Conservation (phyloP, 2,329 filamentous ascomycete species). For the Talaromyces sp. region DNA sequence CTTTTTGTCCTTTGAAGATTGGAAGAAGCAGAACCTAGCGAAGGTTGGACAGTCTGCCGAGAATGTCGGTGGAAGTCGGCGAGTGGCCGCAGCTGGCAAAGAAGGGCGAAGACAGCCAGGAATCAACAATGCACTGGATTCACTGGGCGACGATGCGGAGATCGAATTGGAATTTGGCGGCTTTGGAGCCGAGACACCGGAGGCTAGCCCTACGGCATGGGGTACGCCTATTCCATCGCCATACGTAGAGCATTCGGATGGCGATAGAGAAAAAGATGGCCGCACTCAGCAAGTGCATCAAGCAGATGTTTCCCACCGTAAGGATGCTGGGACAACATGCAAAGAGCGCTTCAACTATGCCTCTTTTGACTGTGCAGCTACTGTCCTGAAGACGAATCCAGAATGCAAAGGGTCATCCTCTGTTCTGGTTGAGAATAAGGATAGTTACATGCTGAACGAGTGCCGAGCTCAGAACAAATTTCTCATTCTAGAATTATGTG, state of each 20-base stretch:
- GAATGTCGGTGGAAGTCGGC: constrained; percentile 63
- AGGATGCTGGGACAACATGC: constrained; percentile 94
- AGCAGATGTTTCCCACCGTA: constrained; percentile 68
- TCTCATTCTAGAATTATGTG: constrained; percentile 89
- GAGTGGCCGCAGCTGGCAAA: constrained; percentile 51
- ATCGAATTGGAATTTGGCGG: constrained; percentile 74
- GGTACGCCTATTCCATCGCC: constrained; percentile 31
- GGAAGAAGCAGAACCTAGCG: constrained; percentile 91
- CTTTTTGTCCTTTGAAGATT: constrained; percentile 97
- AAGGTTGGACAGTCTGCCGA: constrained; percentile 79
- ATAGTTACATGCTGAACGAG: constrained; percentile 96
- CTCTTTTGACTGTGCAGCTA: constrained; percentile 95
- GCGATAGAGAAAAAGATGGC: constrained; percentile 25
- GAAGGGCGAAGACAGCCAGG: constrained; percentile 54
- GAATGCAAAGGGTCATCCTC: constrained; percentile 86
- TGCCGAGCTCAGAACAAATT: constrained; percentile 88
- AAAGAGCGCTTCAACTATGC: constrained; percentile 98
- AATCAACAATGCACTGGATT: constrained; percentile 71
- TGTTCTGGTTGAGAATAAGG: constrained; percentile 93
- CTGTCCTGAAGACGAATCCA: constrained; percentile 83
- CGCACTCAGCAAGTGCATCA: constrained; percentile 50
- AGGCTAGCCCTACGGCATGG: constrained; percentile 37
- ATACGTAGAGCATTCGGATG: constrained; percentile 8
- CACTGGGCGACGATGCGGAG: constrained; percentile 83
- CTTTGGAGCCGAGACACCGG: constrained; percentile 55